Evolutionary conservation across 257 asterid species (phyloP).

Genomic region (Scutellaria baicalensis): DNA sequence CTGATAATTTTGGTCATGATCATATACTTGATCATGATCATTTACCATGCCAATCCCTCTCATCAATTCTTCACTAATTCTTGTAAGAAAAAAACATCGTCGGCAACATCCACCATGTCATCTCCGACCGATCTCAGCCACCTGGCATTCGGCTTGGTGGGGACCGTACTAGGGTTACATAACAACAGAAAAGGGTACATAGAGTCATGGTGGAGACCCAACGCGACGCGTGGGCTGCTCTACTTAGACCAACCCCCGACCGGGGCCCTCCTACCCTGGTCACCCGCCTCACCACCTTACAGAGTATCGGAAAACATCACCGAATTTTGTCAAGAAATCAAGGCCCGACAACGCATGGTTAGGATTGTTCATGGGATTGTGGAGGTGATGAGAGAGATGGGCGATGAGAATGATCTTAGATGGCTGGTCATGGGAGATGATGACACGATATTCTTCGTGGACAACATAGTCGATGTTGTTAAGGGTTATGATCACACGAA

Average conservation of each 20-base stretch:
- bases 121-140: constrained; percentile 40
- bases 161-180: constrained; percentile 37
- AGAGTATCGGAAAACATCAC: constrained; percentile 31
- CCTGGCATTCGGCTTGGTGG: constrained; percentile 41
- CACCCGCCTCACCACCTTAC: constrained; percentile 35
- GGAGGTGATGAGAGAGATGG: constrained; percentile 41
- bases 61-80: too few relatives aligned
- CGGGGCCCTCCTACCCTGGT: constrained; percentile 34
- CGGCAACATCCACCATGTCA: too few relatives aligned
- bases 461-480: constrained; percentile 43
- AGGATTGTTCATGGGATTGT: constrained; percentile 47
- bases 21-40: too few relatives aligned
- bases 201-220: constrained; percentile 52
- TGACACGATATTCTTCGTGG: constrained; percentile 53
- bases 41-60: too few relatives aligned
- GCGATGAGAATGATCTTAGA: constrained; percentile 26
- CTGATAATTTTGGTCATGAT: too few relatives aligned
- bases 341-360: constrained; percentile 21
- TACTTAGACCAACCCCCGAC: constrained; percentile 34
- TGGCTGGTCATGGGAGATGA: constrained; percentile 74
- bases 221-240: constrained; percentile 27
- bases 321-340: constrained; percentile 14
- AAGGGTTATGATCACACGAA: constrained; percentile 41
- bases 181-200: constrained; percentile 29
- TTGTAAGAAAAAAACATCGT: too few relatives aligned